phyloP scores from a whole-genome alignment of 345 rosid genomes.

The Eucalyptus pumila region DNA sequence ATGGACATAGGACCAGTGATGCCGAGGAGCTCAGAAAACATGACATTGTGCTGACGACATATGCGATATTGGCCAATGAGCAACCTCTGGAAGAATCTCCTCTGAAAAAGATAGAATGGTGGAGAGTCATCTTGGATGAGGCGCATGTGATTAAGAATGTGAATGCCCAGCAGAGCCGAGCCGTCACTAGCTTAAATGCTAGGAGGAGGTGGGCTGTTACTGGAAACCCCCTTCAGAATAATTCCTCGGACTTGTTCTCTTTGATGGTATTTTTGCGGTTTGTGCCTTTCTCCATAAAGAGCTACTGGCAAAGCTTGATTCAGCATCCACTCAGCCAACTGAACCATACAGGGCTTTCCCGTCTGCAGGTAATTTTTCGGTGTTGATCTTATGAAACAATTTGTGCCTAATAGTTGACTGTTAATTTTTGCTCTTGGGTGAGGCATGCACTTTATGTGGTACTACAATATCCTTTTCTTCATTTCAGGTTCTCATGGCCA shows the following conservation, averaged over 20 bases:
- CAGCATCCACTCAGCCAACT: conserved; percentile 64
- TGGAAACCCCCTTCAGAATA: conserved; percentile 88
- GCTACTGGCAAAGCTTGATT: conserved; percentile 68
- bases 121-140: conserved; percentile 81
- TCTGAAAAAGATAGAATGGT: conserved; percentile 62
- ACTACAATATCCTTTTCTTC: not conserved
- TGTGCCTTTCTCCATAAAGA: conserved; percentile 71
- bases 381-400: too few relatives aligned
- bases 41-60: conserved; percentile 29
- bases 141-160: conserved; percentile 76
- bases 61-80: too few relatives aligned
- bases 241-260: conserved; percentile 60
- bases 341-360: conserved; percentile 15
- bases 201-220: conserved; percentile 74
- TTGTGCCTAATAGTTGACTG: too few relatives aligned
- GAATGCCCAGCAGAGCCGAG: conserved; percentile 71
- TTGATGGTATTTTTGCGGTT: conserved; percentile 71
- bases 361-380: conserved; percentile 45
- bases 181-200: conserved; percentile 47
- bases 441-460: not conserved
- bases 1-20: conserved; percentile 38
- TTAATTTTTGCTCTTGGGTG: too few relatives aligned
- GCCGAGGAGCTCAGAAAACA: conserved; percentile 47
- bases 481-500: conserved; percentile 53
- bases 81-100: conserved; percentile 40